Base-by-base conservation (phyloP, 2,329 filamentous ascomycete species). In the Clathrospora elynae region DNA sequence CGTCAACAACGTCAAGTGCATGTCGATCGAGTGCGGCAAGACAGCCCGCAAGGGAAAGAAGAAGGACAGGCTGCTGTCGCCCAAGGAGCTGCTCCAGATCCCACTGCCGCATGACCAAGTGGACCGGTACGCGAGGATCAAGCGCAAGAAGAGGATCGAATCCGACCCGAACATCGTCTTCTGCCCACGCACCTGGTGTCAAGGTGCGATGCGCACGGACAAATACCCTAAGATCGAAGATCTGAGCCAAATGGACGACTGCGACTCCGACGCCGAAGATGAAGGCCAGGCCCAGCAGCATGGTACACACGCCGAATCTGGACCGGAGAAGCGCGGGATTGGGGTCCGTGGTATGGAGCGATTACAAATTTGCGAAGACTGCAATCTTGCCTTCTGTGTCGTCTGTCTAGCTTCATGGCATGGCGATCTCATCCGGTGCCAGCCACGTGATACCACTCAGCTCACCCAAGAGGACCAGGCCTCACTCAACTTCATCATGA, bases 111-210 rank as follows among this genome's bases (percentile, higher is more conserved):
- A 86, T 45, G 83, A 87, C 11, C 80, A 79, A 22, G 90, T 96
- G 2, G 85, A 88, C 62, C 86, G 93, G 41, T 99, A 95, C 66
- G 88, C 95, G 4, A 84, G 84, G 24, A 78, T 97, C 48, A 96
- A 93, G 73, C 88, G 95, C 62, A 97, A 97, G 74, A 88, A 87
- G 53, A 87, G 90, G 66, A 81, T 97, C 2, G 93, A 97, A 69
- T 85, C 89, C 0, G 91, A 97, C 71, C 95, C 91, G 62, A 86
- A 85, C 45, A 96, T 91, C 0, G 81, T 96, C 22, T 97, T 95
- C 68, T 99, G 93, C 62, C 93, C 93, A 0, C 83, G 93, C 6
- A 79, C 84, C 42, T 96, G 91, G 89, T 99, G 93, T 67, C 88
- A 93, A 68, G 91, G 90, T 5, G 88, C 91, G 2, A 91, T 91